phyloP scores from a whole-genome alignment of 768 basidiomycete species.

The Exidia glandulosa region DNA sequence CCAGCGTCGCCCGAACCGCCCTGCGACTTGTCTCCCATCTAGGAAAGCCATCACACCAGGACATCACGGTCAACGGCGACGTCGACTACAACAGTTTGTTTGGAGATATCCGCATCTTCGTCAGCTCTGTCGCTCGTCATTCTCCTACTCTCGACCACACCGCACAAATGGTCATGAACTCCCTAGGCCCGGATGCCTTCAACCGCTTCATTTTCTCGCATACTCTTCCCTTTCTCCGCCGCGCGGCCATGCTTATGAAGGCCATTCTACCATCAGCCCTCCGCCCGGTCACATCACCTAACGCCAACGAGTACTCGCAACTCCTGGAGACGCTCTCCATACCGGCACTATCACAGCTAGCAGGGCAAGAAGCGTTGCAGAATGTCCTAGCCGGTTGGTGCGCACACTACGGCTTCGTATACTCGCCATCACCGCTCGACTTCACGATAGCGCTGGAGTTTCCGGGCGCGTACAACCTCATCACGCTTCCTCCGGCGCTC shows the following conservation, averaged over 20 bases:
- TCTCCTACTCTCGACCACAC: conserved; percentile 82
- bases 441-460: conserved; percentile 56
- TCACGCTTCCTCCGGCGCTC: conserved; percentile 67
- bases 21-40: conserved; percentile 77
- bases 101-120: conserved; percentile 78
- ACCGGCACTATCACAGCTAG: conserved; percentile 67
- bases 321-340: conserved; percentile 67
- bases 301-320: conserved; percentile 65
- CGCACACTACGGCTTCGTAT: conserved; percentile 75
- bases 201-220: conserved; percentile 80
- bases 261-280: conserved; percentile 59
- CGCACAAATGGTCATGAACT: conserved; percentile 65
- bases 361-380: conserved; percentile 77
- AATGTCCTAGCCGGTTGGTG: conserved; percentile 87
- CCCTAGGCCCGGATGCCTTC: conserved; percentile 73
- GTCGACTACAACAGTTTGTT: conserved; percentile 64
- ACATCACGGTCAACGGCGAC: conserved; percentile 29
- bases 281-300: conserved; percentile 26
- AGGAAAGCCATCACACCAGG: conserved; percentile 44
- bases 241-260: conserved; percentile 74
- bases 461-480: conserved; percentile 72
- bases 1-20: conserved; percentile 74
- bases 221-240: conserved; percentile 87
- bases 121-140: conserved; percentile 83
- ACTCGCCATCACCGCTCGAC: conserved; percentile 66